These are phyloP conservation scores for Tetracladium setigerum DNA, from an alignment of 495 filamentous ascomycete species.

Conservation along the genomic window DNA sequence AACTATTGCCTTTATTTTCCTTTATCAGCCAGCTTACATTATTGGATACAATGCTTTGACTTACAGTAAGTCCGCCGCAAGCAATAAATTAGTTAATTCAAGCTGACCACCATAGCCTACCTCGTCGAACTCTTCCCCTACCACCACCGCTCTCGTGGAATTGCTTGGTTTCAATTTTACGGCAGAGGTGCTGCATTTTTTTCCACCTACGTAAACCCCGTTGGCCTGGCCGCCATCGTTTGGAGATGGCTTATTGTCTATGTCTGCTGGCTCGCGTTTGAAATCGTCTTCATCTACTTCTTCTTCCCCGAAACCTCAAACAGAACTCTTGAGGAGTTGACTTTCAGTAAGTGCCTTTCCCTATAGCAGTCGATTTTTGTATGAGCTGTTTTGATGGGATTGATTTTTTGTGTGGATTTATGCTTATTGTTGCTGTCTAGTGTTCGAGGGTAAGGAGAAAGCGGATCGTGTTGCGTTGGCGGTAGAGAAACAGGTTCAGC, in stretches of 20 bases:
- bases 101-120: slow-evolving; percentile 33
- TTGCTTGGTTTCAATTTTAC: slow-evolving; percentile 56
- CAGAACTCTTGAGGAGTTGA: slow-evolving; percentile 56
- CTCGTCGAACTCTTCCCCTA: slow-evolving; percentile 58
- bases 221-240: slow-evolving; percentile 48
- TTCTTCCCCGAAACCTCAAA: slow-evolving; percentile 56
- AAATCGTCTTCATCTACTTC: slow-evolving; percentile 53
- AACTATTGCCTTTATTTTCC: slow-evolving; percentile 56
- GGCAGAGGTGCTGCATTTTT: slow-evolving; percentile 34
- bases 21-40: slow-evolving; percentile 56
- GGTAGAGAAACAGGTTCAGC: background rate
- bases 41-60: slow-evolving; percentile 60
- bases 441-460: too few species aligned
- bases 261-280: slow-evolving; percentile 51
- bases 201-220: slow-evolving; percentile 54
- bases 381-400: too few species aligned
- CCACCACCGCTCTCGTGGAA: slow-evolving; percentile 49
- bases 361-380: too few species aligned
- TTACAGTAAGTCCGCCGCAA: slow-evolving; percentile 26
- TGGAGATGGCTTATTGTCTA: slow-evolving; percentile 60
- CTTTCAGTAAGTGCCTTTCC: slow-evolving; percentile 42
- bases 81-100: background rate
- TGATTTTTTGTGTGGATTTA: background rate
- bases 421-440: background rate
- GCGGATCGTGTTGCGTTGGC: too few species aligned